phyloP scores from a whole-genome alignment of 805 yeast species.

The Saccharomycopsis sp. region DNA sequence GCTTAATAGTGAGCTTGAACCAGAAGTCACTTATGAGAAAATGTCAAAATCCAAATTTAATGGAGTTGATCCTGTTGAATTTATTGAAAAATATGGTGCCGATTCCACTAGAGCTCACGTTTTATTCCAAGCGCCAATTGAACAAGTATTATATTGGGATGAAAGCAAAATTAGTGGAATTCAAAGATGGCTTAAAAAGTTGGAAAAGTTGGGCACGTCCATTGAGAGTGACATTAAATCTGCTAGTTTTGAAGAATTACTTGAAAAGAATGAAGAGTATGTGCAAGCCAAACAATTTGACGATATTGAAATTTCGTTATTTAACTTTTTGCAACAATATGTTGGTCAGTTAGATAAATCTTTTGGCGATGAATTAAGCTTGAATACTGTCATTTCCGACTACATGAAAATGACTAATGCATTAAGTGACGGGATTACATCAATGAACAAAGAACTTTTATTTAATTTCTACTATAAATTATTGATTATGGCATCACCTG shows the following conservation, averaged over 20 bases:
- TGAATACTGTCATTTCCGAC: conserved; percentile 85
- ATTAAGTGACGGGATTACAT: conserved; percentile 32
- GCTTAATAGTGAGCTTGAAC: conserved; percentile 38
- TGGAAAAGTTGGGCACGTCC: neutral
- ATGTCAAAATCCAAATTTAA: conserved; percentile 96
- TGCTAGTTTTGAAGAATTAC: too few relatives aligned
- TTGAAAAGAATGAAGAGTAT: conserved; percentile 1
- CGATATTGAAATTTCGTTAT: conserved; percentile 45
- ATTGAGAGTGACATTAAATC: neutral
- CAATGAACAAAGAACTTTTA: conserved; percentile 36
- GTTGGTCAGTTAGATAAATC: conserved; percentile 50
- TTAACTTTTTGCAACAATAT: conserved; percentile 47
- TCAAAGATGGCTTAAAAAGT: conserved; percentile 64
- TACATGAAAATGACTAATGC: conserved; percentile 75
- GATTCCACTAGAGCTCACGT: conserved; percentile 94
- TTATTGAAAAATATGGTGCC: conserved; percentile 75
- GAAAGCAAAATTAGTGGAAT: conserved; percentile 80
- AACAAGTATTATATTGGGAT: conserved; percentile 83
- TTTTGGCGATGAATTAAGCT: conserved; percentile 47
- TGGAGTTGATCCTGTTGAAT: conserved; percentile 83
- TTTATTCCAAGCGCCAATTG: conserved; percentile 83
- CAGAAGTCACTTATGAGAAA: conserved; percentile 66
- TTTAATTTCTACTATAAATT: conserved; percentile 46
- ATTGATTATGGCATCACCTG: conserved; percentile 64
- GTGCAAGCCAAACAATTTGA: conserved; percentile 25